These are phyloP conservation scores for Boletus patriciae DNA, from an alignment of 768 basidiomycete species.

Conservation along the genomic window DNA sequence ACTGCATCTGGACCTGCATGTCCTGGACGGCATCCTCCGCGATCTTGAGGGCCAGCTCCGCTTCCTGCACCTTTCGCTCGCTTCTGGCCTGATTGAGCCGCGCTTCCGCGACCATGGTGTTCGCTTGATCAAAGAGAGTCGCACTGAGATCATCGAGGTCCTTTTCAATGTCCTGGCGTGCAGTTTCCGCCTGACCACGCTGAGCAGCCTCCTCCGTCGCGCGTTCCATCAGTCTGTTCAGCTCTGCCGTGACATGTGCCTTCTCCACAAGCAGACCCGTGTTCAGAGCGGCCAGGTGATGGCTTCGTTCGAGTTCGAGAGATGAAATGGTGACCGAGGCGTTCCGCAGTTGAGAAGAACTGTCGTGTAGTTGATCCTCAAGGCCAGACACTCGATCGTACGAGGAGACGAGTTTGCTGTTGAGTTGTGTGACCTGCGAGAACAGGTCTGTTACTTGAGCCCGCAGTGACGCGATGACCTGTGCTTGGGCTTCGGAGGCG, in stretches of 20 bases:
- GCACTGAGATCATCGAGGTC: constrained; percentile 95
- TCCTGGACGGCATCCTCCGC: constrained; percentile 83
- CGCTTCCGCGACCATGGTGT: constrained; percentile 97
- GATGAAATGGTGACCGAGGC: constrained; percentile 69
- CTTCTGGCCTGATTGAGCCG: constrained; percentile 63
- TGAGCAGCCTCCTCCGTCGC: constrained; percentile 93
- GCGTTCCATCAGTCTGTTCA: constrained; percentile 90
- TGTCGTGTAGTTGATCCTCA: constrained; percentile 82
- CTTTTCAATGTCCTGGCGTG: constrained; percentile 80
- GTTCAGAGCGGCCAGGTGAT: constrained; percentile 87
- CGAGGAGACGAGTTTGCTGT: constrained; percentile 87
- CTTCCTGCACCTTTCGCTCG: constrained; percentile 72
- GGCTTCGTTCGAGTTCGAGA: constrained; percentile 80
- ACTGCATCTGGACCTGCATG: constrained; percentile 86
- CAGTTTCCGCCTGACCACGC: constrained; percentile 87
- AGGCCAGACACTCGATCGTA: constrained; percentile 92
- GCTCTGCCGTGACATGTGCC: constrained; percentile 84
- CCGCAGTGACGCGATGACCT: constrained; percentile 79
- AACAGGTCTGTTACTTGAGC: constrained; percentile 83
- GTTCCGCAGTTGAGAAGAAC: constrained; percentile 55
- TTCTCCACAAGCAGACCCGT: constrained; percentile 92
- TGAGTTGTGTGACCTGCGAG: constrained; percentile 87
- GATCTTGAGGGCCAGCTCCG: constrained; percentile 74
- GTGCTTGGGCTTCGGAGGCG: constrained; percentile 68
- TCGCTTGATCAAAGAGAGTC: constrained; percentile 86